Base-by-base conservation (phyloP, 2,329 filamentous ascomycete species). In the Fusarium globosum region DNA sequence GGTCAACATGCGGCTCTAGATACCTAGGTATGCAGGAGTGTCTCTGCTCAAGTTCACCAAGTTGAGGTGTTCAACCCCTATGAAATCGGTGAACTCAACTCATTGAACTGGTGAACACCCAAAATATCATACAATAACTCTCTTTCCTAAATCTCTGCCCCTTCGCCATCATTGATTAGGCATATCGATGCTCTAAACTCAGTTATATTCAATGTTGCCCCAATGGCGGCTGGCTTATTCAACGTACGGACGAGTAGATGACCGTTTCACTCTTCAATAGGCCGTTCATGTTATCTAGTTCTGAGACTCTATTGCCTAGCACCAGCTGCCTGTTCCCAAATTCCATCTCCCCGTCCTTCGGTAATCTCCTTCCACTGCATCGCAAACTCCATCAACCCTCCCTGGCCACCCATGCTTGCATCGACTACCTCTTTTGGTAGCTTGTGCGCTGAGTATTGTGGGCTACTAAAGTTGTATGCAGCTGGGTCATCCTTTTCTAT, bases 381-480 rank as follows among this genome's bases (percentile, higher is more conserved):
- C 69, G 93, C 90, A 83, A 96, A 95, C 82, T 97, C 95, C 69
- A 92, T 88, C 84, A 98, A 88, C 0, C 92, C 93, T 7, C 93
- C 93, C 62, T 93, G 90, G 7, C 93, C 93, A 2, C 88, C 88
- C 74, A 88, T 78, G 74, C 90, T 89, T 26, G 91, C 91, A 75
- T 92, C 90, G 7, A 98, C 95, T 5, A 98, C 94, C 76, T 99
- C 96, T 81, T 92, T 95, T 2, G 96, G 96, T 76, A 99, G 84
- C 83, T 98, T 99, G 80, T 98, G 96, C 7, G 96, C 96, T 70
- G 95, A 97, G 82, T 97, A 98, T 78, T 96, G 93, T 3, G 94
- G 90, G 9, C 93, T 93, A 73, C 89, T 91, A 80, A 98, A 97
- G 76, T 93, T 93, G 80, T 94, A 96, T 2, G 95, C 95, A 69